Conservation (phyloP, 495 filamentous ascomycete genomes). For the Friedmanniomyces endolithicus region DNA sequence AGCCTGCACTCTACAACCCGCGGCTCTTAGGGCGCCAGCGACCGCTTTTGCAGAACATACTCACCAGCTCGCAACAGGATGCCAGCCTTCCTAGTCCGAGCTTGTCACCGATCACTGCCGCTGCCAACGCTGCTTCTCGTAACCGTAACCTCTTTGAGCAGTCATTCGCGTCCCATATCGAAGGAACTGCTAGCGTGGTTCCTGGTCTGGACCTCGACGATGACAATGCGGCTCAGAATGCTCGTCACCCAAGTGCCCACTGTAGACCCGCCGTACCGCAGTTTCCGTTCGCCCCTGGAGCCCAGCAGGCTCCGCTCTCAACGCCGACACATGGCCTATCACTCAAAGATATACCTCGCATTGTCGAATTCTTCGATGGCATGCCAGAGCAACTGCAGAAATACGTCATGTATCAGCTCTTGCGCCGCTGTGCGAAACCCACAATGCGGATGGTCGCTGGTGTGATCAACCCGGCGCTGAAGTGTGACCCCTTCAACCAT, state of each 20-base stretch:
- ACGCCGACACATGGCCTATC: slow-evolving; percentile 27
- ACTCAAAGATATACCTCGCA: slow-evolving; percentile 62
- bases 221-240: background rate
- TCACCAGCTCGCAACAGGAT: slow-evolving; percentile 60
- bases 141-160: slow-evolving; percentile 14
- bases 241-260: background rate
- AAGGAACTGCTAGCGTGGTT: slow-evolving; percentile 24
- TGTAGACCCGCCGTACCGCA: background rate
- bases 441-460: slow-evolving; percentile 85
- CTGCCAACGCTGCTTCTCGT: slow-evolving; percentile 43
- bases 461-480: slow-evolving; percentile 89
- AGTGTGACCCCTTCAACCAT: slow-evolving; percentile 77
- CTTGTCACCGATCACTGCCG: slow-evolving; percentile 78
- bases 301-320: slow-evolving; percentile 9
- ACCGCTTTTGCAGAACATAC: slow-evolving; percentile 32
- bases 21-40: background rate
- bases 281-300: background rate
- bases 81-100: slow-evolving; percentile 90
- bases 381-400: slow-evolving; percentile 80
- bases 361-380: slow-evolving; percentile 81
- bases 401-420: slow-evolving; percentile 90
- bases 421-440: slow-evolving; percentile 76
- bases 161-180: slow-evolving; percentile 15
- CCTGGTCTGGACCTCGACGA: slow-evolving; percentile 20
- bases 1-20: background rate